phyloP scores from a whole-genome alignment of 345 rosid genomes.

The Bretschneidera sinensis region DNA sequence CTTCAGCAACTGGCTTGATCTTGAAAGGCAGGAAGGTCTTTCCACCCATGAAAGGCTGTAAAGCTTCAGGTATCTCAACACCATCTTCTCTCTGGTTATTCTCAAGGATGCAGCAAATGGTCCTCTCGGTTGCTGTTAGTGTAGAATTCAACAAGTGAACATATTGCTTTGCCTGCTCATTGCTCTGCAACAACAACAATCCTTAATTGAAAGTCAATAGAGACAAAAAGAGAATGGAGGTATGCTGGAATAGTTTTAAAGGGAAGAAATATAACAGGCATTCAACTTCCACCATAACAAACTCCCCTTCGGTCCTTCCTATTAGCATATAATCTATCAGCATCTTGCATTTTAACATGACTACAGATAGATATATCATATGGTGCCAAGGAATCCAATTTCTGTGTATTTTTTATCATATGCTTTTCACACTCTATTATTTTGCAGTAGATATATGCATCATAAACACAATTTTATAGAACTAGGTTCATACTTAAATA shows the following conservation, averaged over 20 bases:
- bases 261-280: too few species aligned
- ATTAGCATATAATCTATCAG: too few species aligned
- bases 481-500: neutral
- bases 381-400: too few species aligned
- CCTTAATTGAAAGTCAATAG: too few species aligned
- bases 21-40: conserved; percentile 75
- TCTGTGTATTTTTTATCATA: too few species aligned
- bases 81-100: conserved; percentile 83
- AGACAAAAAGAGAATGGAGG: too few species aligned
- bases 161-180: conserved; percentile 73
- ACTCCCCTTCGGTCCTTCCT: too few species aligned
- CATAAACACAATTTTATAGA: too few species aligned
- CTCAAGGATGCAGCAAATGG: conserved; percentile 89
- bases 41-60: conserved; percentile 68
- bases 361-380: too few species aligned
- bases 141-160: conserved; percentile 90
- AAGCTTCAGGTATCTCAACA: conserved; percentile 70
- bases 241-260: too few species aligned
- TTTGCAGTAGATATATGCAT: neutral
- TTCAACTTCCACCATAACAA: too few species aligned
- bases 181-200: conserved; percentile 43
- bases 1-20: conserved; percentile 42
- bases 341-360: too few species aligned
- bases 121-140: conserved; percentile 92
- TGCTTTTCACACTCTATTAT: neutral